phyloP scores from a whole-genome alignment of 23 red algal genomes.

The Gracilaria domingensis region DNA sequence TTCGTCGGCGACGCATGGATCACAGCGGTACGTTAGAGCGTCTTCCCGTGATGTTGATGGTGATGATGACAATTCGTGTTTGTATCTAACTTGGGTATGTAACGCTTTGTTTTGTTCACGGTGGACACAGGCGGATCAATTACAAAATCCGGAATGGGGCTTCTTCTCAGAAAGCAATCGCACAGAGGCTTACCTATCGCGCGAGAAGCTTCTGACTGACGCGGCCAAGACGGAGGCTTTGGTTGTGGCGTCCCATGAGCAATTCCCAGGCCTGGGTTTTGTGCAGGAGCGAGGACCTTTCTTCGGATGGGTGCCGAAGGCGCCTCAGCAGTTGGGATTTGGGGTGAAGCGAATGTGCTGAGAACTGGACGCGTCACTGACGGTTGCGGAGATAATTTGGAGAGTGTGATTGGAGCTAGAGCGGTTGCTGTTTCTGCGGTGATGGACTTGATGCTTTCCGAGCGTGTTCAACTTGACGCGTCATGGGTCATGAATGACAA shows the following conservation, averaged over 20 bases:
- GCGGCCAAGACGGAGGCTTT: background rate
- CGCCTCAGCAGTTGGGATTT: conserved; percentile 1
- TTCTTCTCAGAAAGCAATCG: conserved; percentile 18
- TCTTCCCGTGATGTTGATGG: background rate
- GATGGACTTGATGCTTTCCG: no score
- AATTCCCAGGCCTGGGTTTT: conserved; percentile 32
- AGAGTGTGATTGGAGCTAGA: no score
- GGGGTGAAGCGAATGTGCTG: conserved; percentile 8
- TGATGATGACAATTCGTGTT: background rate
- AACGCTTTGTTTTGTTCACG: background rate
- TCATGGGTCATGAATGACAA: no score
- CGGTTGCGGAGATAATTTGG: no score
- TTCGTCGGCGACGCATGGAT: conserved; percentile 45
- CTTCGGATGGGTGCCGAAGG: background rate
- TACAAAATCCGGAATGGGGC: conserved; percentile 32
- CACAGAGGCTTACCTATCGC: background rate
- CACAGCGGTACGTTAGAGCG: conserved; percentile 2
- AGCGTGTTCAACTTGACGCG: no score
- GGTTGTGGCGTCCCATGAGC: conserved; percentile 28
- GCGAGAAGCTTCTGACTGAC: background rate
- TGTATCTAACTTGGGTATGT: background rate
- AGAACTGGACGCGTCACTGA: background rate
- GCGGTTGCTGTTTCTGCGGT: no score
- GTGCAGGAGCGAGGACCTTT: conserved; percentile 38
- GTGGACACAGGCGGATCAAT: conserved; percentile 14